Conservation (phyloP, 352 stramenopile genomes). For the Pythium apleroticum region DNA sequence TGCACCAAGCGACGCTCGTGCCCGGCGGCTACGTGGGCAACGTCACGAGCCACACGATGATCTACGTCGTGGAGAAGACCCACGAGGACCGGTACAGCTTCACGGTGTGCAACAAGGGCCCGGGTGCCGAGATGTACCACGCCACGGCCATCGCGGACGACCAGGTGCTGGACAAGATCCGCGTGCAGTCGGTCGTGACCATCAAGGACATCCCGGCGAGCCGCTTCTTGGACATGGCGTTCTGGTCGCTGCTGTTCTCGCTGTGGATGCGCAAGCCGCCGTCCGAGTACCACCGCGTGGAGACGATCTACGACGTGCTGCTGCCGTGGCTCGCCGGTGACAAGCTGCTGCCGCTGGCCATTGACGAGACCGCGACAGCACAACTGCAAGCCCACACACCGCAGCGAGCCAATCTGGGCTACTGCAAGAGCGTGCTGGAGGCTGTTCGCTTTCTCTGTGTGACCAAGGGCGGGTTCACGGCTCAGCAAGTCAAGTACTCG, state of each 20-base stretch:
- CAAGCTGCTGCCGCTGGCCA: conserved; percentile 62
- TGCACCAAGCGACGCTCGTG: conserved; percentile 53
- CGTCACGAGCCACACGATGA: conserved; percentile 65
- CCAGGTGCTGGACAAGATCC: conserved; percentile 60
- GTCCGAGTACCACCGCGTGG: conserved; percentile 85
- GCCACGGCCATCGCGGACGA: conserved; percentile 29
- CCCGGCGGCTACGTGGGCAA: conserved; percentile 83
- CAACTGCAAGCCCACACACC: conserved; percentile 41
- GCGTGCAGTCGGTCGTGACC: conserved; percentile 74
- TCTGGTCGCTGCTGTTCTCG: conserved; percentile 84
- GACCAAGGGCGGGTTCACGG: conserved; percentile 51
- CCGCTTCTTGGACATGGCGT: conserved; percentile 83
- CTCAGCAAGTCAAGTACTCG: conserved; percentile 62
- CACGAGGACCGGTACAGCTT: conserved; percentile 63
- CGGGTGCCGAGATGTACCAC: conserved; percentile 85
- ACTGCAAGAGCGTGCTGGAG: conserved; percentile 83
- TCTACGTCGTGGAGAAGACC: conserved; percentile 84
- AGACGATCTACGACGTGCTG: conserved; percentile 89
- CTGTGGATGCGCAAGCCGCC: conserved; percentile 82
- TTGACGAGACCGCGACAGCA: conserved; percentile 38
- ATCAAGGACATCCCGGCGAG: conserved; percentile 53
- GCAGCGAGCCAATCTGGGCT: conserved; percentile 73
- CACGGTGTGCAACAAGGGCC: conserved; percentile 88
- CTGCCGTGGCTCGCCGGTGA: conserved; percentile 85
- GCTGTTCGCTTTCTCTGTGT: conserved; percentile 72